Evolutionary conservation across 2,329 filamentous ascomycete genomes (phyloP).

Genomic region (Fusarium stilboides): DNA sequence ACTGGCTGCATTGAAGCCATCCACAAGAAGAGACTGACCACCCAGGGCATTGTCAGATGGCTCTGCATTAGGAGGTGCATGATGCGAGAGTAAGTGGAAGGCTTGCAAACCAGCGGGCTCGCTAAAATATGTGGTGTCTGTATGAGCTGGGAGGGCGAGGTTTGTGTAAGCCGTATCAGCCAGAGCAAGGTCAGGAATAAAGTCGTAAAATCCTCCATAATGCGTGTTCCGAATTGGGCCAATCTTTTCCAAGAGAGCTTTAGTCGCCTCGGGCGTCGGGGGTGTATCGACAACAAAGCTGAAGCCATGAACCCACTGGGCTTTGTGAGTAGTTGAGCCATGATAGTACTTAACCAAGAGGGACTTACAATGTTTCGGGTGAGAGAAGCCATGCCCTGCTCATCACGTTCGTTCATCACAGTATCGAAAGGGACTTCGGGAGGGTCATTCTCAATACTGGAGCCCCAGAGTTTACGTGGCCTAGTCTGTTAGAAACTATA

Average conservation of each 20-base stretch:
- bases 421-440: constrained; percentile 74
- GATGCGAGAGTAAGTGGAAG: constrained; percentile 88
- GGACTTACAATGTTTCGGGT: constrained; percentile 74
- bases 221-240: constrained; percentile 91
- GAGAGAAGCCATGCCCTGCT: constrained; percentile 71
- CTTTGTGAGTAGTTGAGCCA: constrained; percentile 29
- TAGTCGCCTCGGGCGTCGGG: constrained; percentile 76
- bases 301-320: constrained; percentile 78
- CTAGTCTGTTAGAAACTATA: constrained; percentile 32
- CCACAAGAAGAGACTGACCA: constrained; percentile 85
- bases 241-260: constrained; percentile 83
- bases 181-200: constrained; percentile 87
- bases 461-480: constrained; percentile 45
- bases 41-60: constrained; percentile 65
- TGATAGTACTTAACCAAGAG: neutral
- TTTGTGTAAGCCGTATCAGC: constrained; percentile 95
- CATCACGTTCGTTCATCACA: constrained; percentile 68
- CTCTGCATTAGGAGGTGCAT: constrained; percentile 59
- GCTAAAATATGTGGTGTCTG: constrained; percentile 95
- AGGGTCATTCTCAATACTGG: constrained; percentile 58
- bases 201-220: constrained; percentile 87
- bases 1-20: constrained; percentile 83
- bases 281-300: constrained; percentile 82
- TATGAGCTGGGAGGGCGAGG: constrained; percentile 85
- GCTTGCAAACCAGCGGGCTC: constrained; percentile 93